These are phyloP conservation scores for Brassica incana DNA, from an alignment of 345 rosid species.

Conservation along the genomic window DNA sequence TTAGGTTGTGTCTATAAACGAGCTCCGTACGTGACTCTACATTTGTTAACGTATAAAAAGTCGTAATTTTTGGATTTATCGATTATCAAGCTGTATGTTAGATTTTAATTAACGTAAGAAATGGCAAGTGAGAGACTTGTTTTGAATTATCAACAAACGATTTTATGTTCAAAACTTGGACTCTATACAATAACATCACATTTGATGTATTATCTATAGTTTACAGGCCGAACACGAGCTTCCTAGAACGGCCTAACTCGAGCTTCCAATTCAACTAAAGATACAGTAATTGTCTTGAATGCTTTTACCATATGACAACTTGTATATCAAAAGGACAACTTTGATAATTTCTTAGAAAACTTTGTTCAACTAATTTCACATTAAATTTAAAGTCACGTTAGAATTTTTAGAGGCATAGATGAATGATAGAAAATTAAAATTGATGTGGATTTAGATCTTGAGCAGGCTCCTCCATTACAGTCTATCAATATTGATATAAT, in stretches of 20 bases:
- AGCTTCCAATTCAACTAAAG: background rate
- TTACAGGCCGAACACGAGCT: background rate
- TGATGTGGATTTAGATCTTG: background rate
- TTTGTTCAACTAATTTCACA: background rate
- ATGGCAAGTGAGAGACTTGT: slow-evolving; percentile 9
- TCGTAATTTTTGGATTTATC: slow-evolving; percentile 11
- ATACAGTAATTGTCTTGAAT: background rate
- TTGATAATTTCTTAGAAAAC: background rate
- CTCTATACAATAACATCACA: slow-evolving; percentile 10
- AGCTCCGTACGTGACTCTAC: slow-evolving; percentile 22
- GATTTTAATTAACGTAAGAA: background rate
- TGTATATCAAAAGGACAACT: background rate
- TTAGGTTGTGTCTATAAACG: slow-evolving; percentile 28
- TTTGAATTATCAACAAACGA: background rate
- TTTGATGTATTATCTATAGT: slow-evolving; percentile 8
- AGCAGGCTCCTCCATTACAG: background rate
- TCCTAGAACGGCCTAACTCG: background rate
- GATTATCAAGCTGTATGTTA: slow-evolving; percentile 15
- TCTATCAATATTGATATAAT: background rate
- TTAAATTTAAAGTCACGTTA: background rate
- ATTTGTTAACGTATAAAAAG: slow-evolving; percentile 19
- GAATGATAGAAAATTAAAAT: background rate
- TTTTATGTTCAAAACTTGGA: slow-evolving; percentile 6
- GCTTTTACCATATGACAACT: background rate
- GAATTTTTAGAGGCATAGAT: background rate